Percentiles rank a stretch among this genome's conserved stretches.
Evolutionary conservation across 2,329 filamentous ascomycete species (phyloP).

Genomic region (Pseudonectria buxi): DNA sequence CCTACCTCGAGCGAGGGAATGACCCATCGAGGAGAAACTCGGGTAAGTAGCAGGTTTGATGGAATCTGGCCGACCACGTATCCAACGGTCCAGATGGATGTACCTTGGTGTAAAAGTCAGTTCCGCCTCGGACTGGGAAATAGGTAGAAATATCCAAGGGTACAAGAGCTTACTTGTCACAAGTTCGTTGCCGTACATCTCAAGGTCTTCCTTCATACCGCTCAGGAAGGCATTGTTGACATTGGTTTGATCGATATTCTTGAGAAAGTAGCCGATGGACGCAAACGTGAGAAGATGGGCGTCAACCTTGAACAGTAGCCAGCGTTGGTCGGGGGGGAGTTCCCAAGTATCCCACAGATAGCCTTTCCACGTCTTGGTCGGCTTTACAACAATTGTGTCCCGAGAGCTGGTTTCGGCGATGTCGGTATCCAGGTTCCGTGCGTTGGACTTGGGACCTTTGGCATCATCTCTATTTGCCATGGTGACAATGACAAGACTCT

Average conservation of each 20-base stretch:
- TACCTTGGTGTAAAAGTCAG: neutral
- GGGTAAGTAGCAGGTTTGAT: constrained; percentile 9
- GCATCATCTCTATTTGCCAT: no score
- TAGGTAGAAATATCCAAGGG: neutral
- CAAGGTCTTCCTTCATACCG: constrained; percentile 17
- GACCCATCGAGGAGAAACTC: constrained; percentile 12
- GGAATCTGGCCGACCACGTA: constrained; percentile 14
- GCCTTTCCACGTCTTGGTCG: constrained; percentile 25
- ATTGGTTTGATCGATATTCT: constrained; percentile 33
- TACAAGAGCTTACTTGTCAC: constrained; percentile 11
- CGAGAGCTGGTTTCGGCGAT: no score
- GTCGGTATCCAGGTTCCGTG: no score
- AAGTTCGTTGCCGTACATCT: constrained; percentile 15
- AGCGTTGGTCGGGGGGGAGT: constrained; percentile 24
- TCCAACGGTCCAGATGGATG: constrained; percentile 11
- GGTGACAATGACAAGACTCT: no score
- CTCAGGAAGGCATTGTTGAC: constrained; percentile 30
- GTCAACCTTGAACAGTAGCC: constrained; percentile 29
- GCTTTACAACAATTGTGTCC: constrained; percentile 2
- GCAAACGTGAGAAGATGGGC: constrained; percentile 29
- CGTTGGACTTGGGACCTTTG: no score
- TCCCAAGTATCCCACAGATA: constrained; percentile 32
- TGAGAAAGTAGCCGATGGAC: constrained; percentile 28
- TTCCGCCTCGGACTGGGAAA: rapidly evolving
- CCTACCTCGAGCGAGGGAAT: constrained; percentile 12